These are phyloP conservation scores for Tetrapisispora phaffii DNA, from an alignment of 805 yeast species.

Conservation along the genomic window DNA sequence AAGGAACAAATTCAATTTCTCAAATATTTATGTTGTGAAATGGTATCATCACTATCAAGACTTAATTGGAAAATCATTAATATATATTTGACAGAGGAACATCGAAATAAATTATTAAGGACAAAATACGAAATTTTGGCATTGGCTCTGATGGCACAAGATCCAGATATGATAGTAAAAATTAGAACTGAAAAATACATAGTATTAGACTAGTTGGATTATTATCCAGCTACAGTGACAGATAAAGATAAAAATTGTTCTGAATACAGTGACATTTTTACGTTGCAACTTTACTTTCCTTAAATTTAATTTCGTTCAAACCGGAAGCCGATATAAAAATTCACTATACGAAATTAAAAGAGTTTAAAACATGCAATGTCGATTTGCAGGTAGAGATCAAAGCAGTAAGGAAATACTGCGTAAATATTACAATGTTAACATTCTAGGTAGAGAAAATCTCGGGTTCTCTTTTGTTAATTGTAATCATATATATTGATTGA, in stretches of 20 bases:
- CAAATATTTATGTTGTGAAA: not conserved
- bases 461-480: not conserved
- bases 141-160: not conserved
- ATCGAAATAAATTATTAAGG: not conserved
- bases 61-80: not conserved
- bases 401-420: not conserved
- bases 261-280: not conserved
- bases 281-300: not conserved
- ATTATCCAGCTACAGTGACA: not conserved
- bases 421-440: not conserved
- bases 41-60: not conserved
- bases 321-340: not conserved
- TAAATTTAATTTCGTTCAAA: not conserved
- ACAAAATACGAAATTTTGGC: not conserved
- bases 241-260: too few relatives aligned
- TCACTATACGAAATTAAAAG: not conserved
- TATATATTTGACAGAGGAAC: not conserved
- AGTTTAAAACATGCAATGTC: not conserved
- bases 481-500: too few relatives aligned
- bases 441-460: not conserved
- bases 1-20: not conserved
- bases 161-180: not conserved
- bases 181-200: not conserved
- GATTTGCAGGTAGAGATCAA: not conserved
- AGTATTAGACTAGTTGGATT: not conserved